A percentile compares a stretch with the other conserved stretches of the same genome.
phyloP scores from a whole-genome alignment of 2,329 filamentous ascomycete genomes.

The Stemphylium beticola region DNA sequence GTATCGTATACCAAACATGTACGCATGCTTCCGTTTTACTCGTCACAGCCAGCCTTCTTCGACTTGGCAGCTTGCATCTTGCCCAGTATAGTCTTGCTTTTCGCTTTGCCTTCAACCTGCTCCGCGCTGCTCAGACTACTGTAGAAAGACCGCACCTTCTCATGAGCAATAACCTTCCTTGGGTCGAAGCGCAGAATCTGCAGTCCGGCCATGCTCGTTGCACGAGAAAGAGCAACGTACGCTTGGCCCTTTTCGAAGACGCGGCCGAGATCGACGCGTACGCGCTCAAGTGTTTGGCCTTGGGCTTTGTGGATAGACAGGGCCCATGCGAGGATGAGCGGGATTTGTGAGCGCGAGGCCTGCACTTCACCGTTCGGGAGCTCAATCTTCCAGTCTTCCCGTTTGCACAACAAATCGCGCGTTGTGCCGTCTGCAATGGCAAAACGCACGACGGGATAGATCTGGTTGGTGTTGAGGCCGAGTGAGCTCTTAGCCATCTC shows the following conservation, averaged over 20 bases:
- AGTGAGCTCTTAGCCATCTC: slow-evolving; percentile 57
- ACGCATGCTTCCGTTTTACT: neutral
- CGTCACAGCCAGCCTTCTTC: slow-evolving; percentile 2
- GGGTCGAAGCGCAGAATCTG: slow-evolving; percentile 90
- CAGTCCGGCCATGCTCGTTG: slow-evolving; percentile 83
- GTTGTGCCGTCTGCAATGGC: slow-evolving; percentile 76
- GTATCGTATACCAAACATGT: neutral
- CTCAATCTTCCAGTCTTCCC: slow-evolving; percentile 95
- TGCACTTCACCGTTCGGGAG: slow-evolving; percentile 94
- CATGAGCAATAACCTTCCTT: slow-evolving; percentile 91
- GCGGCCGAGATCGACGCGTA: slow-evolving; percentile 89
- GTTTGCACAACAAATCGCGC: slow-evolving; percentile 78
- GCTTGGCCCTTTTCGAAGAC: slow-evolving; percentile 98
- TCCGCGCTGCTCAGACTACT: slow-evolving; percentile 78
- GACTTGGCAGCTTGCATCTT: slow-evolving; percentile 35
- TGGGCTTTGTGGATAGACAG: slow-evolving; percentile 98
- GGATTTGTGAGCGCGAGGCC: slow-evolving; percentile 76
- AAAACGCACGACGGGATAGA: slow-evolving; percentile 87
- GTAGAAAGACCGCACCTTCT: slow-evolving; percentile 85
- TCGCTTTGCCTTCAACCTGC: slow-evolving; percentile 41
- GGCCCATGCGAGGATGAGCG: slow-evolving; percentile 94
- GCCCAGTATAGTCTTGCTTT: slow-evolving; percentile 39
- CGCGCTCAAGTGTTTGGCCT: slow-evolving; percentile 89
- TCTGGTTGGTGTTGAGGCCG: slow-evolving; percentile 58
- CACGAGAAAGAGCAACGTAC: slow-evolving; percentile 93